Base-by-base conservation (phyloP, 495 filamentous ascomycete species). In the Geoglossum glabrum region DNA sequence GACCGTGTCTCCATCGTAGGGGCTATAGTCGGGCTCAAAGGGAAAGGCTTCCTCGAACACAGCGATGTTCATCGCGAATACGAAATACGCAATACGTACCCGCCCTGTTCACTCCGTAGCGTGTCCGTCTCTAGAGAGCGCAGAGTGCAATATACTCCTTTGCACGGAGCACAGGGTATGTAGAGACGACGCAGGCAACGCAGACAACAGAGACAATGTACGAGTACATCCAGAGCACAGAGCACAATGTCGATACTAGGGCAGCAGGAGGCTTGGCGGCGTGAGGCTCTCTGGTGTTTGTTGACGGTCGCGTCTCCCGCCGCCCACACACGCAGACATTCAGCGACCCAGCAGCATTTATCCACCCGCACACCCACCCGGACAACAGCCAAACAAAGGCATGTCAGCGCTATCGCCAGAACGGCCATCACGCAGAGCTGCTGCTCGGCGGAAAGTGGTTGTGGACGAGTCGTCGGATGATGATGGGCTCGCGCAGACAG, bases 401-500 rank as follows among this genome's bases (percentile, higher is more conserved):
- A 82, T 82, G 79, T 69, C 79, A 59, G 70, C 74, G 40, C 64
- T 72, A 64, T 84, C 85, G 69, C 81, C 84, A 60, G 78, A 79
- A 62, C 74, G 90, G 65, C 81, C 86, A 25, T 79, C 86, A 57
- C 79, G 90, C 65, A 79, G 88, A 61, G 83, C 79, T 27, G 83
- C 84, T 28, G 66, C 84, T 28, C 76, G 84, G 54, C 79, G 79
- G 63, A 81, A 79, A 60, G 75, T 81, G 19, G 75, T 90, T 30
- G 71, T 89, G 57, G 87, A 94, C 55, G 85, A 86, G 23, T 83
- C 84, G 3, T 79, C 79, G 52, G 76, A 78, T 10, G 86, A 90
- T 31, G 85, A 84, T 11, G 77, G 82, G 49, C 70, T 76, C 57
- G 68, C 74, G 40, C 73, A 79, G 60, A 78, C 78, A 62, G 72